Conservation (phyloP, 116 monocot species). For the Posidonia oceanica region DNA sequence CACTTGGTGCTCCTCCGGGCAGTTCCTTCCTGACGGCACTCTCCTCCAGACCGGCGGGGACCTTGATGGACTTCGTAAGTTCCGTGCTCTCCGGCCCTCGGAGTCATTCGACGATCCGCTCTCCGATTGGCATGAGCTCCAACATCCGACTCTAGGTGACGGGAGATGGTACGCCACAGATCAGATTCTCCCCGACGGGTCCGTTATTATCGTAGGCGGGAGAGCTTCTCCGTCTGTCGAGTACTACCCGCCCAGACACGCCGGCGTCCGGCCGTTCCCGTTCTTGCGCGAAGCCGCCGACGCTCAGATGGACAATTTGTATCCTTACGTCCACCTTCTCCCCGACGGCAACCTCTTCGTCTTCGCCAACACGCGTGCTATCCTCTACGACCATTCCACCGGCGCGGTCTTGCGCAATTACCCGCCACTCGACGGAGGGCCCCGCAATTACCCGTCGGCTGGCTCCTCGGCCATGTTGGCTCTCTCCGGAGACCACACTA, state of each 20-base stretch:
- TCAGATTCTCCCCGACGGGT: slow-evolving; percentile 58
- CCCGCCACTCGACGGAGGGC: slow-evolving; percentile 40
- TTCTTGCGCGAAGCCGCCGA: slow-evolving; percentile 23
- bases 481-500: slow-evolving; percentile 19
- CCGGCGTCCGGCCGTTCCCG: slow-evolving; percentile 6
- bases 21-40: slow-evolving; percentile 54
- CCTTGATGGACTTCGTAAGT: slow-evolving; percentile 33
- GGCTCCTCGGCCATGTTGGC: slow-evolving; percentile 63
- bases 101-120: slow-evolving; percentile 1
- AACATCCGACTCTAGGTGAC: slow-evolving; percentile 12
- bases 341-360: slow-evolving; percentile 47
- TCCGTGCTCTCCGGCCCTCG: slow-evolving; percentile 40
- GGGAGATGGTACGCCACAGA: slow-evolving; percentile 60
- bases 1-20: slow-evolving; percentile 62
- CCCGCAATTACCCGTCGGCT: slow-evolving; percentile 61
- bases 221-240: slow-evolving; percentile 29
- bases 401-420: slow-evolving; percentile 35
- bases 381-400: slow-evolving; percentile 32
- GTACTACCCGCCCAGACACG: slow-evolving; percentile 22
- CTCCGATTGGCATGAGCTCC: slow-evolving; percentile 50
- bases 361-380: slow-evolving; percentile 39
- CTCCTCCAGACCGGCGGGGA: slow-evolving; percentile 70
- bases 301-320: slow-evolving; percentile 43
- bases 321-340: slow-evolving; percentile 49
- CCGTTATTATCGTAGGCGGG: slow-evolving; percentile 56